phyloP scores from a whole-genome alignment of 2,329 filamentous ascomycete species.

The Aspergillus pseudoviridinutans region DNA sequence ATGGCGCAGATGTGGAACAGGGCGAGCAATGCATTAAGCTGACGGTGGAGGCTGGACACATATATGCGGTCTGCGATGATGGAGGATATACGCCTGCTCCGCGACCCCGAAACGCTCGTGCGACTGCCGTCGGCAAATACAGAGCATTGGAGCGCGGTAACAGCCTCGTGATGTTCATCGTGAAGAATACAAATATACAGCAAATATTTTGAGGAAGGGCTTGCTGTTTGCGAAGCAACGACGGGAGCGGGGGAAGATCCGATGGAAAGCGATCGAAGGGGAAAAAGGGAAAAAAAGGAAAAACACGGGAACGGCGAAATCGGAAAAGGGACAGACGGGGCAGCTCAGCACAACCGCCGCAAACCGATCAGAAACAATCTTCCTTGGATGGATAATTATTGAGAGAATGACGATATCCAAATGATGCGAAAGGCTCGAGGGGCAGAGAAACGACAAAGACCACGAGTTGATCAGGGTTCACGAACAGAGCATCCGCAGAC shows the following conservation, averaged over 20 bases:
- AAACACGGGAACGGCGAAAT: not conserved
- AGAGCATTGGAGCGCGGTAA: slow-evolving; percentile 15
- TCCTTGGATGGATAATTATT: not conserved
- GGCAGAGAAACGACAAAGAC: not conserved
- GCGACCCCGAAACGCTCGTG: slow-evolving; percentile 4
- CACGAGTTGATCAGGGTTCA: not conserved
- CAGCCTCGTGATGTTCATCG: slow-evolving; percentile 22
- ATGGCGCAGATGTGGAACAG: not conserved
- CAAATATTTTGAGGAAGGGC: not conserved
- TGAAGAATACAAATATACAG: not conserved
- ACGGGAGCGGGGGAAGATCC: not conserved
- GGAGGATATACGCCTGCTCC: not conserved
- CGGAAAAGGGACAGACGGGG: not conserved
- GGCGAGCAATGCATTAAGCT: not conserved
- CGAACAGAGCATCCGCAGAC: slow-evolving; percentile 4
- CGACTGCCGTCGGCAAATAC: slow-evolving; percentile 7
- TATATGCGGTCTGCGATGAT: not conserved
- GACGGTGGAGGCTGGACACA: not conserved
- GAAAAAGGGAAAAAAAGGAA: slow-evolving; percentile 3
- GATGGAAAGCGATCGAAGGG: slow-evolving; percentile 2
- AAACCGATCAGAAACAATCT: not conserved
- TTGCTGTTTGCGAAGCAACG: not conserved
- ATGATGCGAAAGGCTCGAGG: slow-evolving; percentile 5
- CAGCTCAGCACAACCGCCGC: not conserved
- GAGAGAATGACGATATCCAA: not conserved